Evolutionary conservation across 1,284 basidiomycete genomes (phyloP), one percentile per base, ranked within the genome.

Genomic region (Tylopilus sp.): DNA sequence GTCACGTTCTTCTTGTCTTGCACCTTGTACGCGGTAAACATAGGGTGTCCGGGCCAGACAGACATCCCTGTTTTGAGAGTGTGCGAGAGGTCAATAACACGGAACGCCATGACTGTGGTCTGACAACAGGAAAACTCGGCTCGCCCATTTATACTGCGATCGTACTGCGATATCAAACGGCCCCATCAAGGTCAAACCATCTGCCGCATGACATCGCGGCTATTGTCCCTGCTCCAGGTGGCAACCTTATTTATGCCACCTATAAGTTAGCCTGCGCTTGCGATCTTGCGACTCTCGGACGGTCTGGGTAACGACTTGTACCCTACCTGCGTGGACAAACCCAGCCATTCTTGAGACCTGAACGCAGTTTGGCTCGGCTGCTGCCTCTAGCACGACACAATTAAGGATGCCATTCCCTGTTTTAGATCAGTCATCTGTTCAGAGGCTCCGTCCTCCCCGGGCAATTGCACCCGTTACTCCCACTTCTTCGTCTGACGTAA

Each of bases 81-180:
- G 16, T 59, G 58, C 37, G 58, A 63, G 34, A 59, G 60, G 33
- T 62, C 58, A 2, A 59, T 45, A 43, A 62, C 51, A 12, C 52
- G 55, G 36, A 46, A 16, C 19, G 43, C 11, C 58, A 62, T 58
- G 40, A 21, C 18, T 41, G 35, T 28, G 23, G 21, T 52, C 6
- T 28, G 28, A 21, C 5, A 26, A 26, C 25, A 19, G 23, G 29
- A 5, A 8, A 25, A 19, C 37, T 19, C 23, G 5, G 28, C 29
- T 31, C 6, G 15, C 19, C 29, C 37, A 41, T 46, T 33, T 45
- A 44, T 43, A 10, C 16, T 16, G 8, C 33, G 8, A 34, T 18
- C 15, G 6, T 10, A 34, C 15, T 16, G 33, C 28, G 28, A 29
- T 12, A 11, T 29, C 28, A 29, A 2, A 6, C 21, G 21, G 21